Conservation (phyloP, 2,329 filamentous ascomycete species). For the Geosmithia flava region DNA sequence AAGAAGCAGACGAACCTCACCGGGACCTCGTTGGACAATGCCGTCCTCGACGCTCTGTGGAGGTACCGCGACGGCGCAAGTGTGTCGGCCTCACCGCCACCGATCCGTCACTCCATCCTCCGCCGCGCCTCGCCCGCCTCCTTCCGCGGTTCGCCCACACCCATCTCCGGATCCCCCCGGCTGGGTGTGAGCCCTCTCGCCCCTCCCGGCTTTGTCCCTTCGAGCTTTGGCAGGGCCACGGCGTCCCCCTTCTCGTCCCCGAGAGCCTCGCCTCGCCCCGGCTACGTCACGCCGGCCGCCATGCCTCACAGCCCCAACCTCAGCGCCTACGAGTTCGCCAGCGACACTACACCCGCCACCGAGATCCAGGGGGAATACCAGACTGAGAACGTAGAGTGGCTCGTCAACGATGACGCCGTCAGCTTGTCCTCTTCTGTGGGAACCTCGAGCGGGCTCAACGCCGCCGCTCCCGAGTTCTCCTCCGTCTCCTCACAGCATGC, state of each 20-base stretch:
- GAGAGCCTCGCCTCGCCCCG: conserved; percentile 80
- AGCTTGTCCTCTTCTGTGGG: conserved; percentile 65
- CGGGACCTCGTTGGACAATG: conserved; percentile 74
- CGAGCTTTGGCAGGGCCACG: conserved; percentile 57
- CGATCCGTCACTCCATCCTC: conserved; percentile 78
- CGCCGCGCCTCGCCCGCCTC: conserved; percentile 85
- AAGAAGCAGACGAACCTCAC: conserved; percentile 64
- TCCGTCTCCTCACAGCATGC: conserved; percentile 47
- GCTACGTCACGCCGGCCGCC: conserved; percentile 66
- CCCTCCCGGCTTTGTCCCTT: conserved; percentile 71
- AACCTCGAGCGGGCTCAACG: conserved; percentile 60
- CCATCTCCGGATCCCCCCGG: conserved; percentile 70
- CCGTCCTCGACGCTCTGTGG: conserved; percentile 84
- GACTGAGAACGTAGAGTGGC: conserved; percentile 92
- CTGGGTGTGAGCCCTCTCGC: conserved; percentile 72
- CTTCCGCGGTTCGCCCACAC: conserved; percentile 77
- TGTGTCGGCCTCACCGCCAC: conserved; percentile 61
- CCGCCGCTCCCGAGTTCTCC: conserved; percentile 68
- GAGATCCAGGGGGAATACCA: conserved; percentile 88
- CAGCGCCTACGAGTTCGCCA: conserved; percentile 89
- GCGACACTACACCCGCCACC: conserved; percentile 64
- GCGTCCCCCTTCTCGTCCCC: conserved; percentile 87
- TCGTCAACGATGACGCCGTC: conserved; percentile 78
- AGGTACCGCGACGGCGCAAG: conserved; percentile 59
- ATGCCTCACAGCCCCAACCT: conserved; percentile 91